Evolutionary conservation across 495 filamentous ascomycete genomes (phyloP).

Genomic region (Endocarpon pusillum): DNA sequence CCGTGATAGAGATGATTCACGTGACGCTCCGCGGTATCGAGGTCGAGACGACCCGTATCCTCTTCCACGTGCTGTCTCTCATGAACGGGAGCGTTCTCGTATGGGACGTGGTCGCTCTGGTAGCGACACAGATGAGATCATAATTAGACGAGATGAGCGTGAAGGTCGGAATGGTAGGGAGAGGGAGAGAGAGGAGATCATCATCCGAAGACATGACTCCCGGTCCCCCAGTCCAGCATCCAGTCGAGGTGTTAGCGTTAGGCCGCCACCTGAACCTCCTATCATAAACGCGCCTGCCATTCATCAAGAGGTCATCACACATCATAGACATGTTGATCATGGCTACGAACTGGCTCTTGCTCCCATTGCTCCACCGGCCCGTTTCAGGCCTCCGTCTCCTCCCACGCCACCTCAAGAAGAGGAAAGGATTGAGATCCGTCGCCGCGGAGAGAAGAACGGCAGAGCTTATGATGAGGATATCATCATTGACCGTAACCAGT

Average conservation of each 20-base stretch:
- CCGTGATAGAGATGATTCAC: conserved; percentile 9
- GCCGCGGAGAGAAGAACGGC: conserved; percentile 16
- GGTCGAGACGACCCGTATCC: background rate
- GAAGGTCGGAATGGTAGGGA: conserved; percentile 5
- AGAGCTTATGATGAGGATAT: conserved; percentile 38
- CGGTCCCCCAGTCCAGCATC: background rate
- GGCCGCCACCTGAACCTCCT: conserved; percentile 28
- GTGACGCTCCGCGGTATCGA: background rate
- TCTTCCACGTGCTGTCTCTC: conserved; percentile 6
- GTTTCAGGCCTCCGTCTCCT: conserved; percentile 5
- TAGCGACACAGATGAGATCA: conserved; percentile 11
- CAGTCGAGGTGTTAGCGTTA: conserved; percentile 1
- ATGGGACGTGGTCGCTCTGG: conserved; percentile 5
- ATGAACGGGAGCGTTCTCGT: conserved; percentile 10
- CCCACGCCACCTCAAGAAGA: conserved; percentile 10
- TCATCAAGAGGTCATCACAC: conserved; percentile 67
- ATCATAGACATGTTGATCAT: conserved; percentile 78
- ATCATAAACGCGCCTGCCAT: conserved; percentile 51
- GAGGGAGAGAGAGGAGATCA: conserved; percentile 2
- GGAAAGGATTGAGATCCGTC: conserved; percentile 27
- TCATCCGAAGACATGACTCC: conserved; percentile 9
- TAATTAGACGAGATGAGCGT: conserved; percentile 14
- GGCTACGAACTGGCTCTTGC: conserved; percentile 31
- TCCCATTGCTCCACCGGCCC: background rate
- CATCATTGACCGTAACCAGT: conserved; percentile 35